phyloP scores from a whole-genome alignment of 169 alveolate genomes.

The Neospora caninum region DNA sequence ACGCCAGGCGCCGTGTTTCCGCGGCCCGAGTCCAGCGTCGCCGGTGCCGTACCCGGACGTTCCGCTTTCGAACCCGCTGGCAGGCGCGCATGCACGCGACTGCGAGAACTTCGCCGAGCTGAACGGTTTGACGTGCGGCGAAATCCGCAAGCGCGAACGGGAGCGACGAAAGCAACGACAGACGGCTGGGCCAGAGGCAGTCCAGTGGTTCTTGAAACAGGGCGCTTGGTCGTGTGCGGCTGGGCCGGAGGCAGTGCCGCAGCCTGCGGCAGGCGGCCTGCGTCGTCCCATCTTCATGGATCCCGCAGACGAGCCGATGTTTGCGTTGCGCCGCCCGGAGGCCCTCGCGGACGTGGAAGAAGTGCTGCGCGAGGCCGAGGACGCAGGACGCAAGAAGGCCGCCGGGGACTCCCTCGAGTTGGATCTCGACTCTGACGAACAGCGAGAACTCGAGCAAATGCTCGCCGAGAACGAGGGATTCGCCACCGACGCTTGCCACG shows the following conservation, averaged over 20 bases:
- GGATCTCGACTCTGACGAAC: background rate
- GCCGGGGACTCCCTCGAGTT: background rate
- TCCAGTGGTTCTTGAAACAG: background rate
- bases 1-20: too few species aligned
- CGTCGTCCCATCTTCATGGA: background rate
- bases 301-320: background rate
- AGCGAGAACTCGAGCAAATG: background rate
- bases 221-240: background rate
- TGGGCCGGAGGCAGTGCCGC: background rate
- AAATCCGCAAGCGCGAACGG: background rate
- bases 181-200: background rate
- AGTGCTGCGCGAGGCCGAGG: constrained; percentile 3
- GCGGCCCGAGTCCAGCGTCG: background rate
- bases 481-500: background rate
- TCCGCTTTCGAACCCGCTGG: background rate
- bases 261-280: background rate
- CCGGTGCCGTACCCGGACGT: background rate
- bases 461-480: background rate
- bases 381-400: background rate
- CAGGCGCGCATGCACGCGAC: background rate
- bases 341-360: background rate
- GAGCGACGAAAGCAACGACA: background rate
- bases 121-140: background rate
- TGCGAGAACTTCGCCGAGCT: background rate
- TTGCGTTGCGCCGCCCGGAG: background rate